These are phyloP conservation scores for Ascosphaera acerosa DNA, from an alignment of 2,329 filamentous ascomycete species.

Conservation along the genomic window DNA sequence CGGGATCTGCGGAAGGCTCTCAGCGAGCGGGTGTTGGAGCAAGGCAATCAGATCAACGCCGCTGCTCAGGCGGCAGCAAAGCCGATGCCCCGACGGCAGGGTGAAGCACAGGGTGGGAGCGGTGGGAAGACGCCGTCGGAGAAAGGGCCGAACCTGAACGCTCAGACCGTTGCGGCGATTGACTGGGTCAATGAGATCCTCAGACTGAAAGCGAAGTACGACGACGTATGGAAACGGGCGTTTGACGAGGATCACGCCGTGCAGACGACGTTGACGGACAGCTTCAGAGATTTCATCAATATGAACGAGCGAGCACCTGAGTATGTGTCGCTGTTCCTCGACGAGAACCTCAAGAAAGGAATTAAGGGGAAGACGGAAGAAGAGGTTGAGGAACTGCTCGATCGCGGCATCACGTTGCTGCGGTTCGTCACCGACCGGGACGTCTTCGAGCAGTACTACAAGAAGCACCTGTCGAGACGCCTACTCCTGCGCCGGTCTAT, in stretches of 20 bases:
- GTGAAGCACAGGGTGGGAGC: constrained; percentile 20
- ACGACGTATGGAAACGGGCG: constrained; percentile 46
- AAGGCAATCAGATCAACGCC: constrained; percentile 62
- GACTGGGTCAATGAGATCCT: constrained; percentile 91
- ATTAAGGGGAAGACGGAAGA: constrained; percentile 65
- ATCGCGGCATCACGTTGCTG: constrained; percentile 83
- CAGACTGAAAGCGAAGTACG: constrained; percentile 67
- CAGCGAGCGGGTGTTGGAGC: constrained; percentile 47
- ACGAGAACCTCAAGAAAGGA: constrained; percentile 77
- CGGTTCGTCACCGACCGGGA: constrained; percentile 93
- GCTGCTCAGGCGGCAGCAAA: constrained; percentile 30
- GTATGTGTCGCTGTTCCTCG: constrained; percentile 87
- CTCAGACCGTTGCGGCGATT: constrained; percentile 66
- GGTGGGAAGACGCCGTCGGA: constrained; percentile 22
- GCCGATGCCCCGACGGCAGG: constrained; percentile 18
- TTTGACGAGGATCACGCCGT: constrained; percentile 53
- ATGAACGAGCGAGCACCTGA: constrained; percentile 65
- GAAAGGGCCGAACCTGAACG: constrained; percentile 34
- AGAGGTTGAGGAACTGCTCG: constrained; percentile 73
- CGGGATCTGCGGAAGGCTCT: constrained; percentile 42
- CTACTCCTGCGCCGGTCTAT: constrained; percentile 80
- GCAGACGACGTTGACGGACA: constrained; percentile 59
- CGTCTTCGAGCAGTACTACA: constrained; percentile 97
- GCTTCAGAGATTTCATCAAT: constrained; percentile 86
- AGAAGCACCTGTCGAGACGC: constrained; percentile 77